Conservation (phyloP, 1,139 yeast species). For the Kazachstania sp. region DNA sequence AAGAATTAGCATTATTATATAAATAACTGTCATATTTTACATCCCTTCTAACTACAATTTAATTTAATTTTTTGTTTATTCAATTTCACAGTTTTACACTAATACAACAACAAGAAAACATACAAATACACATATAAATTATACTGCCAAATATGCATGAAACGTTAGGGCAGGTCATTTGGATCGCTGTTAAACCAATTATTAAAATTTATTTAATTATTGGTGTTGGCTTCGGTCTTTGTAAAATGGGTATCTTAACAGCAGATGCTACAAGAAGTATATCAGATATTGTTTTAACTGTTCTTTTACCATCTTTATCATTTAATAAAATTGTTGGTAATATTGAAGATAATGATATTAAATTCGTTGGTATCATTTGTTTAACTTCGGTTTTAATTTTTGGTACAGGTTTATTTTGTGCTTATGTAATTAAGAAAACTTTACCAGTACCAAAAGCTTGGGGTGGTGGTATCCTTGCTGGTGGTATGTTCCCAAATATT, state of each 20-base stretch:
- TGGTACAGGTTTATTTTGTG: conserved; percentile 27
- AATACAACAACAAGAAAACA: not conserved
- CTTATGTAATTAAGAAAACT: conserved; percentile 25
- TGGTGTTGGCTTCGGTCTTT: conserved; percentile 60
- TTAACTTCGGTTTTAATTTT: conserved; percentile 34
- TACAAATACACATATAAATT: not conserved
- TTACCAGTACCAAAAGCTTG: conserved; percentile 59
- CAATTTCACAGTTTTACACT: too few relatives aligned
- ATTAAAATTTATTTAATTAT: conserved; percentile 80
- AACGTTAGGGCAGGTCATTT: conserved; percentile 61
- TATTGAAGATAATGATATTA: conserved; percentile 64
- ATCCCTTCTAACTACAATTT: not conserved
- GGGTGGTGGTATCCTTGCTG: conserved; percentile 74
- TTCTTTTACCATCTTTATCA: conserved; percentile 70
- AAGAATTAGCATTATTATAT: too few relatives aligned
- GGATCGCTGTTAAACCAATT: conserved; percentile 82
- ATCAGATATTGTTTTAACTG: conserved; percentile 59
- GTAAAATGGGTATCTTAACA: conserved; percentile 56
- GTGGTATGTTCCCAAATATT: conserved; percentile 70
- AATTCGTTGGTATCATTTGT: conserved; percentile 66
- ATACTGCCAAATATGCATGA: conserved; percentile 22
- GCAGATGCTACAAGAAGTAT: conserved; percentile 71
- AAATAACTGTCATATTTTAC: too few relatives aligned
- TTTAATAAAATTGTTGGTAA: conserved; percentile 70
- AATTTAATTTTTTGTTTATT: too few relatives aligned